Conservation (phyloP, 2,329 filamentous ascomycete species). For the Epichloe coenophiala region DNA sequence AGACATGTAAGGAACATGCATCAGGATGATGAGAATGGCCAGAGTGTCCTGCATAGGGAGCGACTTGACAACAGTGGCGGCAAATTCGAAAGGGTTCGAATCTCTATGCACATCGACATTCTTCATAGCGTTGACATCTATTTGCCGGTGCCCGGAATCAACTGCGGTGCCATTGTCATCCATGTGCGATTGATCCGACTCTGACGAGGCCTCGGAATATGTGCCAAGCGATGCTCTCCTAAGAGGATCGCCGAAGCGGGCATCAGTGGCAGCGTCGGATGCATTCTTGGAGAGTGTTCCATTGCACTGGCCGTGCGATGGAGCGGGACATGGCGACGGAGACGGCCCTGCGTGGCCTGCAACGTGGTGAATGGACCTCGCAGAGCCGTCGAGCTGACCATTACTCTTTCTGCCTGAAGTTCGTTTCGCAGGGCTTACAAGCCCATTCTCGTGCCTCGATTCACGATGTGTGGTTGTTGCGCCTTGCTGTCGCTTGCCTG, state of each 20-base stretch:
- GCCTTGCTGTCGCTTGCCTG: constrained; percentile 49
- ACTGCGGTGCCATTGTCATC: constrained; percentile 20
- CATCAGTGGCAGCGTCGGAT: constrained; percentile 17
- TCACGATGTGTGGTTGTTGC: constrained; percentile 52
- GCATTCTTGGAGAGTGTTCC: constrained; percentile 20
- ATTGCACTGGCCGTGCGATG: constrained; percentile 17
- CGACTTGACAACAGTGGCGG: constrained; percentile 74
- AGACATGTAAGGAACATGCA: constrained; percentile 80
- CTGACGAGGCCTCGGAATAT: constrained; percentile 41
- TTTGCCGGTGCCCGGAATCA: constrained; percentile 46
- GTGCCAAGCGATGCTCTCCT: constrained; percentile 36
- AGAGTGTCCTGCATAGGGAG: constrained; percentile 91
- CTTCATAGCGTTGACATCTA: constrained; percentile 58
- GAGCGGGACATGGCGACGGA: constrained; percentile 9
- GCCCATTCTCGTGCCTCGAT: constrained; percentile 74
- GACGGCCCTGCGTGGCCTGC: constrained; percentile 19
- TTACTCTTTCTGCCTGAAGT: constrained; percentile 31
- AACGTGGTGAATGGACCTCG: constrained; percentile 20
- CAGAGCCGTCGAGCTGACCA: constrained; percentile 27
- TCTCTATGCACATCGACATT: constrained; percentile 56
- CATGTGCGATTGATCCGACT: constrained; percentile 32
- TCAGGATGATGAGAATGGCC: constrained; percentile 88
- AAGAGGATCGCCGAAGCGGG: constrained; percentile 26
- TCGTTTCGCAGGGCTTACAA: constrained; percentile 46
- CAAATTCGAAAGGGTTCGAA: constrained; percentile 60